phyloP scores from a whole-genome alignment of 768 basidiomycete genomes.

The Tremella fuciformis region DNA sequence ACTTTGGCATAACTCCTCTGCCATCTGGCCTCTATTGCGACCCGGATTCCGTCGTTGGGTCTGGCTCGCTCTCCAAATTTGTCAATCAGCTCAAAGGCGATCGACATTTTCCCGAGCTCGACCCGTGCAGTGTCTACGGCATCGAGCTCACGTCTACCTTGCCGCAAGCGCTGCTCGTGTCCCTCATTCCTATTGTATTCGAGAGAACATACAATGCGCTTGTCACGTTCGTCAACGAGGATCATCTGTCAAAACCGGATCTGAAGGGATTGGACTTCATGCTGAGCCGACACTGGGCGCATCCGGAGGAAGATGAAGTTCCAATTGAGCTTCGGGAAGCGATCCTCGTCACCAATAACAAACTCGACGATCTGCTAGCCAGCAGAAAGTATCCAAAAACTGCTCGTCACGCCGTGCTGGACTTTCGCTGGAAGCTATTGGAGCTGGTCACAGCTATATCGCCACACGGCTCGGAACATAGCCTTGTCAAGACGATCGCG shows the following conservation, averaged over 20 bases:
- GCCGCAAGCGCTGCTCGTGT: conserved; percentile 55
- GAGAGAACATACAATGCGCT: conserved; percentile 56
- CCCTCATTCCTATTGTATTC: conserved; percentile 52
- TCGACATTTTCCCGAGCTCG: conserved; percentile 22
- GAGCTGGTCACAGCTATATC: conserved; percentile 12
- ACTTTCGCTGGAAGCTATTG: conserved; percentile 25
- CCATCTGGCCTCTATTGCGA: conserved; percentile 43
- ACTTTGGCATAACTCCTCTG: conserved; percentile 48
- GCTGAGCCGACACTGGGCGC: conserved; percentile 34
- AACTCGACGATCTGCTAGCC: conserved; percentile 5
- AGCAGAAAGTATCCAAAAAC: conserved; percentile 9
- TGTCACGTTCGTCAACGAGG: conserved; percentile 50
- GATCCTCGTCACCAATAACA: not conserved
- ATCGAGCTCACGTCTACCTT: conserved; percentile 53
- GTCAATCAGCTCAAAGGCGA: conserved; percentile 51
- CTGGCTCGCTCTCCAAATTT: conserved; percentile 63
- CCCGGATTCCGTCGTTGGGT: conserved; percentile 57
- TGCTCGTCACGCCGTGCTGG: conserved; percentile 13
- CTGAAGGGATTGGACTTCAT: not conserved
- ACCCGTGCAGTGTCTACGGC: conserved; percentile 33
- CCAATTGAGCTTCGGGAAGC: not conserved
- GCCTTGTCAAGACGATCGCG: not conserved
- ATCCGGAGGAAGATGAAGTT: conserved; percentile 5
- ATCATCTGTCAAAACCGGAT: conserved; percentile 53
- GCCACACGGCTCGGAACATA: not conserved